phyloP scores from a whole-genome alignment of 768 basidiomycete genomes.

The Hydnum rufescens region DNA sequence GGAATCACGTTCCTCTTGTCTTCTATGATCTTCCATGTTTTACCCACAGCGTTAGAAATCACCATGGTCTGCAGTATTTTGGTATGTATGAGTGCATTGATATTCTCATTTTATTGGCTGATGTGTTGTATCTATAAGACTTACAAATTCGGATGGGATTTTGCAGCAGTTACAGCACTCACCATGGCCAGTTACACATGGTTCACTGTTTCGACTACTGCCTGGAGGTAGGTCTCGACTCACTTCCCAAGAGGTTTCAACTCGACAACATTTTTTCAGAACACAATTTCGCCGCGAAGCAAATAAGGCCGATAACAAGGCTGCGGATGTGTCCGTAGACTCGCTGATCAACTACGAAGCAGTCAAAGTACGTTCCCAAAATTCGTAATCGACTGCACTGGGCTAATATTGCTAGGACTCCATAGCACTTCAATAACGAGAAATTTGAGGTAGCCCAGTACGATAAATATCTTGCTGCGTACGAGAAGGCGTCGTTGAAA shows the following conservation, averaged over 20 bases:
- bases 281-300: slow-evolving; percentile 88
- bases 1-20: slow-evolving; percentile 92
- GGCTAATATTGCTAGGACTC: background rate
- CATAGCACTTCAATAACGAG: slow-evolving; percentile 94
- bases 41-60: slow-evolving; percentile 90
- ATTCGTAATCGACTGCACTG: background rate
- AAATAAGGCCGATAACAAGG: slow-evolving; percentile 91
- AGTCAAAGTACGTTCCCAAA: slow-evolving; percentile 48
- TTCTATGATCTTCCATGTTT: slow-evolving; percentile 84
- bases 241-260: background rate
- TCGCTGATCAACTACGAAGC: slow-evolving; percentile 97
- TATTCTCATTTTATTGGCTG: background rate
- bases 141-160: slow-evolving; percentile 95
- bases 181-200: slow-evolving; percentile 86
- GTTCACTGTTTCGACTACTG: slow-evolving; percentile 92
- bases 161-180: slow-evolving; percentile 70
- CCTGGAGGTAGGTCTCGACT: slow-evolving; percentile 56
- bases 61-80: slow-evolving; percentile 93
- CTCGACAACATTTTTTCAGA: slow-evolving; percentile 21
- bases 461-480: slow-evolving; percentile 66
- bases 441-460: slow-evolving; percentile 78
- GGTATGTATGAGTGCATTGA: slow-evolving; percentile 26
- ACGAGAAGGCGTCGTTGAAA: slow-evolving; percentile 83
- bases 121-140: slow-evolving; percentile 30
- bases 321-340: slow-evolving; percentile 84